Evolutionary conservation across 2,329 filamentous ascomycete genomes (phyloP), one percentile per base, ranked within the genome.

Genomic region (Trichophyton equinum): DNA sequence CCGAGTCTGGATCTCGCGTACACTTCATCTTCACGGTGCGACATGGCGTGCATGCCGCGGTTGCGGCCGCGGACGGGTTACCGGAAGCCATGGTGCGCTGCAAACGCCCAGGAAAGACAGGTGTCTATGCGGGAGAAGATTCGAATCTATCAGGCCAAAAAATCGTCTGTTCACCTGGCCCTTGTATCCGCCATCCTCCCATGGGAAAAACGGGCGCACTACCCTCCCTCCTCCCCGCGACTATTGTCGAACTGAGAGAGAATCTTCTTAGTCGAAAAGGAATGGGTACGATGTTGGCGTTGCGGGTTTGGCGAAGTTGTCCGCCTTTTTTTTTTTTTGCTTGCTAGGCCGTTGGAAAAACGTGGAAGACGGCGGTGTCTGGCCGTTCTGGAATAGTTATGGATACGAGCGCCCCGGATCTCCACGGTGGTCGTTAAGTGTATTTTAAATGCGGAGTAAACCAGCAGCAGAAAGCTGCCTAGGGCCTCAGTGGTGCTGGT

Each of bases 1-100:
- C 60, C n/a, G 62, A 64, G 33, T 62, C 63, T 15, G 60, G 61
- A 15, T 64, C 66, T 6, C 67, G 61, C 13, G 63, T 65, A 60
- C 74, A 76, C 60, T 72, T 75, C 70, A 76, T 73, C 63, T 76
- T 76, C 15, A 75, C 70, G 20, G 66, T 72, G 49, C 74, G 68
- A 60, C 74, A 76, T 61, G 68, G 64, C 7, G 75, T 67, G 62
- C 74, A 76, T 25, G 74, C 64, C 22, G 63, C 63, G 46, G 58
- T 60, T n/a, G 63, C 62, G 22, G 60, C 57, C 25, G 61, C 60
- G 46, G 38, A 53, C 27, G 49, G 49, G 13, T 30, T 53, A 53
- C 49, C 49, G 49, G 49, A 53, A 18, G 25, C 49, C 49, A 53
- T 53, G 8, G 25, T 22, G 11, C 20, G 25, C 20, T 51, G 22